Base-by-base conservation (phyloP, 2,329 filamentous ascomycete species). In the Aspergillus jensenii region DNA sequence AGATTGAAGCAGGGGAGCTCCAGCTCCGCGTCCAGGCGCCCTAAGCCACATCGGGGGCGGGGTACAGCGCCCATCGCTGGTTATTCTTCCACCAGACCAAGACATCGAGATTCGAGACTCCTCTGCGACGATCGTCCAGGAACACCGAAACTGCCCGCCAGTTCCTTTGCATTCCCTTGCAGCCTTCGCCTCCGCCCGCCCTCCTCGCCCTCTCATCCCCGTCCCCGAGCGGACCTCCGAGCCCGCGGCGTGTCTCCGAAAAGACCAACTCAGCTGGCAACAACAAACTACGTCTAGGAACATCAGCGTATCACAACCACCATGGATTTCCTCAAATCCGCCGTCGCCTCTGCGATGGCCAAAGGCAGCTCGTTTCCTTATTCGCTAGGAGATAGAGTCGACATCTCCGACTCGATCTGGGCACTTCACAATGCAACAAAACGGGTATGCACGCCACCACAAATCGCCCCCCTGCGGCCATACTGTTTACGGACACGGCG, bases 301-400 rank as follows among this genome's bases (percentile, higher is more conserved):
- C 40, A 8, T 40, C 47, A 53, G 55, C 53, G 39, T 39, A 43
- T 46, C n/a, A 15, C 41, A 47, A 23, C 55, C 37, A 59, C 66
- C 66, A 99, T 99, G 95, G 93, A 99, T 75, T 98, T 98, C 71
- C 85, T 99, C 72, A 98, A 98, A 79, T 98, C 93, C 61, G 95
- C 95, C 52, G 92, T 98, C 72, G 93, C 93, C 46, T 98, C 95
- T 61, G 93, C 93, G 67, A 98, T 99, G 69, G 91, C 95, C 46
- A 95, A 96, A 75, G 93, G 93, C 2, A 92, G 93, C 53, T 88
- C 93, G 6, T 96, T 97, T 71, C 92, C 92, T 4, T 98, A 96
- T 74, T 88, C 85, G 48, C 95, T 98, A 72, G 93, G 93, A 68
- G 95, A 99, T 76, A 87, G 89, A 73, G 90, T 98, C 59, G 93